Base-by-base conservation (phyloP, 2,329 filamentous ascomycete species). In the Xylariaceae sp. region DNA sequence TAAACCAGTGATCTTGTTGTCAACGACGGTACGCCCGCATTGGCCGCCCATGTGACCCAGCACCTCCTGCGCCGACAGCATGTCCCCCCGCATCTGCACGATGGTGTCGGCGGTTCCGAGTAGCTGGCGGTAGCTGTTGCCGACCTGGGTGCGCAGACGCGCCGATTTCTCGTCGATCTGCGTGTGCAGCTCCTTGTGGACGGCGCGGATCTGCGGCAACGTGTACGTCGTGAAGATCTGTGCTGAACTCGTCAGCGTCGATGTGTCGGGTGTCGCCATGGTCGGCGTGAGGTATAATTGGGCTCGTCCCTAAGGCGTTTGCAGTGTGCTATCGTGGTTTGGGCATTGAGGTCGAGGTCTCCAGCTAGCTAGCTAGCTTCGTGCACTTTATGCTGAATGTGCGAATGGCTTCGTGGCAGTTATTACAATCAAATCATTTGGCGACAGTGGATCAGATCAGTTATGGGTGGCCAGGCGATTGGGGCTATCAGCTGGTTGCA, bases 41-140 rank as follows among this genome's bases (percentile, higher is more conserved):
- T 85, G 84, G 37, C 84, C 84, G 41, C 91, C 91, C 77, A 96
- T 88, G 57, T 81, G 81, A 14, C 83, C 83, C 48, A 98, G 81
- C 33, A 87, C 84, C 4, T 80, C 78, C 73, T 96, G 92, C 14
- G 92, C 88, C 11, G 80, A 77, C 59, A 88, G 84, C 76, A 95
- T 94, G 70, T 94, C 87, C 34, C 75, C 76, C 65, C 91, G 89
- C 91, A 98, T 96, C 59, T 87, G 84, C 52, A 97, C 89, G 65
- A 98, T 98, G n/a, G 88, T 88, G 75, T 97, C 93, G 52, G 94
- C 94, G 0, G 94, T 97, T 49, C 91, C 91, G 23, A 98, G 86
- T 7, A 98, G 86, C 67, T 95, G 91, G 65, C 94, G 90, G 75
- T 98, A 98, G 69, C 83, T 87, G 56, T 78, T 80, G 64, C 86